These are phyloP conservation scores for Colletotrichum godetiae DNA, from an alignment of 2,329 filamentous ascomycete genomes.

Conservation along the genomic window DNA sequence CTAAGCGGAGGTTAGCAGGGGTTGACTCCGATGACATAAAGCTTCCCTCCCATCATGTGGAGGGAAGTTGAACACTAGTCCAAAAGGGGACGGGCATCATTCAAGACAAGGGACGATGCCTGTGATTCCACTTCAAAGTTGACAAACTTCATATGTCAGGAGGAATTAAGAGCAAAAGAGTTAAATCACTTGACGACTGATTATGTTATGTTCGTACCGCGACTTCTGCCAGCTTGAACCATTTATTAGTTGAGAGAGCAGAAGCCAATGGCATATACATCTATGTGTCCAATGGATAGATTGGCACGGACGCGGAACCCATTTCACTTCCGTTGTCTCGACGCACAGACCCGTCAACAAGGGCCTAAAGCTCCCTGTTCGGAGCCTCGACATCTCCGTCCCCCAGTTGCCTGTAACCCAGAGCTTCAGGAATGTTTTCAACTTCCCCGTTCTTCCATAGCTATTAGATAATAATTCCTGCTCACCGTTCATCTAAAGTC, in stretches of 20 bases:
- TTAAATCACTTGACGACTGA: not conserved
- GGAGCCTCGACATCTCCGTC: not conserved
- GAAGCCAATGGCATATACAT: not conserved
- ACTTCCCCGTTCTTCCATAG: not conserved
- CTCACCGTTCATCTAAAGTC: not conserved
- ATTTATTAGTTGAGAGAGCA: not conserved
- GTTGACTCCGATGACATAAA: constrained; percentile 1
- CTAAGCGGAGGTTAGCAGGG: not conserved
- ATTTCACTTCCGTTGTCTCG: not conserved
- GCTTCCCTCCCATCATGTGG: fast-evolving
- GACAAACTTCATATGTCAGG: not conserved
- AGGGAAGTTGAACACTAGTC: not conserved
- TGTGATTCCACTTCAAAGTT: not conserved
- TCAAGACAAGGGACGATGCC: not conserved
- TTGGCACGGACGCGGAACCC: not conserved
- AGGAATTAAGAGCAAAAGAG: not conserved
- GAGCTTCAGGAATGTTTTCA: not conserved
- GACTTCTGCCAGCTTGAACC: no score
- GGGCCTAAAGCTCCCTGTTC: not conserved
- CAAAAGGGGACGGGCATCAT: not conserved
- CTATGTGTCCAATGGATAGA: not conserved
- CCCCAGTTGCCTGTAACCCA: not conserved
- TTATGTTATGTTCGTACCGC: no score
- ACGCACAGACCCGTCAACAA: not conserved
- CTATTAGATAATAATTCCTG: not conserved